Evolutionary conservation across 495 filamentous ascomycete genomes (phyloP).

Genomic region (Copromyces sp.): DNA sequence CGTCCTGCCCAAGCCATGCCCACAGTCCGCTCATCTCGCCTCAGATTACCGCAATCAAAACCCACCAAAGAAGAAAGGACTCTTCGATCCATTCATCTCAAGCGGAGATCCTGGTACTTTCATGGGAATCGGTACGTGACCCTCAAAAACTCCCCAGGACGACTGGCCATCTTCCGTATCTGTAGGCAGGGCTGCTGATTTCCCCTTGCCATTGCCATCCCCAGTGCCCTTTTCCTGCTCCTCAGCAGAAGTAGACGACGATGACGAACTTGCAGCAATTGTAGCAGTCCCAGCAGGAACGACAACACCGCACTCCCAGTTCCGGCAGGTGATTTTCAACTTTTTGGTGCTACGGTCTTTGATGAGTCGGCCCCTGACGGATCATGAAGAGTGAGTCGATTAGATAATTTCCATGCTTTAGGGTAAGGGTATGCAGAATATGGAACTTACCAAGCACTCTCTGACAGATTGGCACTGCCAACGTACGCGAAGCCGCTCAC

Average conservation of each 20-base stretch:
- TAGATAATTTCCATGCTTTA: background rate
- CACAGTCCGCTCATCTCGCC: background rate
- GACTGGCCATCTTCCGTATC: background rate
- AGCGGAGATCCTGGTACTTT: constrained; percentile 38
- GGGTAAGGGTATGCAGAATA: background rate
- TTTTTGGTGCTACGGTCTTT: constrained; percentile 52
- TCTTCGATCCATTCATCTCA: background rate
- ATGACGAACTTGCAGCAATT: constrained; percentile 3
- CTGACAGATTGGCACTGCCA: constrained; percentile 86
- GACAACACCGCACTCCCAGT: constrained; percentile 95
- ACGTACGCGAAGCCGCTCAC: constrained; percentile 62
- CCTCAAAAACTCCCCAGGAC: constrained; percentile 41
- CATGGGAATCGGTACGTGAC: constrained; percentile 62
- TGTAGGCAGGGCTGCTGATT: background rate
- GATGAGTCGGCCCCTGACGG: constrained; percentile 40
- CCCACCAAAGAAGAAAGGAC: background rate
- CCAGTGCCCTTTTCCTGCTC: background rate
- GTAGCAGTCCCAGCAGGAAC: constrained; percentile 35
- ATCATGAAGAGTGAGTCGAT: background rate
- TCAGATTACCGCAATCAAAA: background rate
- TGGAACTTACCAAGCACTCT: constrained; percentile 72
- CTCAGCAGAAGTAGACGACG: background rate
- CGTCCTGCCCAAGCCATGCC: background rate
- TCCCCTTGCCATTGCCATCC: background rate
- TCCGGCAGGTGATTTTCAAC: constrained; percentile 72